A percentile compares a stretch with the other conserved stretches of the same genome.
Evolutionary conservation across 768 basidiomycete species (phyloP).

Genomic region (Epithele typhae): DNA sequence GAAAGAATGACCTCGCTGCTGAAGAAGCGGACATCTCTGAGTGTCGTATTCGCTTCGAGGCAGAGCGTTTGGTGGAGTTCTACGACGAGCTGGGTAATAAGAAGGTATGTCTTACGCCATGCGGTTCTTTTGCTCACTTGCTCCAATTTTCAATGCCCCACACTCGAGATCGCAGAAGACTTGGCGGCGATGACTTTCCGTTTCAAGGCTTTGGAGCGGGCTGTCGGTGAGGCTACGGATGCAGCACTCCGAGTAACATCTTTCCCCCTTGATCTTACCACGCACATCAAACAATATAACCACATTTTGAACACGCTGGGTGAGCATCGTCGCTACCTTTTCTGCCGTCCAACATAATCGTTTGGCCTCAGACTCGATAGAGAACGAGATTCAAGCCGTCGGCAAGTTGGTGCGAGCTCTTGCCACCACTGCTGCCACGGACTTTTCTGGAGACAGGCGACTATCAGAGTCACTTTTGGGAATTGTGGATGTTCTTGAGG

Average conservation of each 20-base stretch:
- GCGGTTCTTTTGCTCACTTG: not conserved
- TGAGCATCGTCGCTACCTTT: not conserved
- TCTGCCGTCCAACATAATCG: not conserved
- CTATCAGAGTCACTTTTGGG: no score
- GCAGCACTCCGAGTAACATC: conserved; percentile 2
- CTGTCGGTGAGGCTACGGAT: not conserved
- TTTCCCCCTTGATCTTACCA: conserved; percentile 5
- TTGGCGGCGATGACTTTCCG: not conserved
- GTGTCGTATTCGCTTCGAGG: conserved; percentile 37
- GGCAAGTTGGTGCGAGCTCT: no score
- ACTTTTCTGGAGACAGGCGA: no score
- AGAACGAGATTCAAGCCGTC: no score
- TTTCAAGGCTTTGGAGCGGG: conserved; percentile 1
- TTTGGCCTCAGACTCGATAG: not conserved
- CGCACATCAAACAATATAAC: conserved; percentile 8
- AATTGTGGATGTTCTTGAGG: not conserved
- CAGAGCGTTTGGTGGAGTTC: conserved; percentile 40
- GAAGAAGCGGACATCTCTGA: conserved; percentile 42
- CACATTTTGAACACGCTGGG: conserved; percentile 7
- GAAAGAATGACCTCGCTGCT: conserved; percentile 28
- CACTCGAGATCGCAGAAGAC: not conserved
- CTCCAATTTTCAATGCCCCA: not conserved
- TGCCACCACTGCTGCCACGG: no score
- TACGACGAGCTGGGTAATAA: conserved; percentile 40
- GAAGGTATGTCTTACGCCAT: conserved; percentile 24